Percentiles rank a stretch among this genome's conserved stretches.
Conservation (phyloP, 768 basidiomycete species). For the Tricholoma bakamatsutake region DNA sequence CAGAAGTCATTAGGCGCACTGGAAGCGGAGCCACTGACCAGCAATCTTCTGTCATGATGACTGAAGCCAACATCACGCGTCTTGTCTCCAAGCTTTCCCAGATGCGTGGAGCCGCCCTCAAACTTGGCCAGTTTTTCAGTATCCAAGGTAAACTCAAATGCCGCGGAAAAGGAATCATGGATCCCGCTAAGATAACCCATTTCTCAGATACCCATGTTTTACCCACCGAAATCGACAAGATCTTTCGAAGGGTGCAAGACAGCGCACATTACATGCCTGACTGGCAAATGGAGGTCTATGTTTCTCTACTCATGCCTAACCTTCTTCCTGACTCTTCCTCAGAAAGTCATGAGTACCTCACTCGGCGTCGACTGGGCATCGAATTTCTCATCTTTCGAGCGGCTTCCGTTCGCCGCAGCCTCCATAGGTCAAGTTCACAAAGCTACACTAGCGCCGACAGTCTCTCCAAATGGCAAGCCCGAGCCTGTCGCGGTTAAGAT, state of each 20-base stretch:
- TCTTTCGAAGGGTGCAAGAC: slow-evolving; percentile 89
- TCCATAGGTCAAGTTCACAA: slow-evolving; percentile 96
- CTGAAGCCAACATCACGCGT: slow-evolving; percentile 84
- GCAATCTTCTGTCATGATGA: slow-evolving; percentile 67
- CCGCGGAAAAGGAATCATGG: neutral
- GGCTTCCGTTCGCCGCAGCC: slow-evolving; percentile 89
- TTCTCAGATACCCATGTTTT: slow-evolving; percentile 80
- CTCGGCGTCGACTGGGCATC: slow-evolving; percentile 72
- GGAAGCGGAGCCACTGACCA: slow-evolving; percentile 30
- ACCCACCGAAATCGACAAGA: slow-evolving; percentile 80
- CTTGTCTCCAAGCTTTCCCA: slow-evolving; percentile 89
- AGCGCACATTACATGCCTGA: slow-evolving; percentile 98
- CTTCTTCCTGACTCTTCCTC: slow-evolving; percentile 1
- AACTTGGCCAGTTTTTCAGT: slow-evolving; percentile 95
- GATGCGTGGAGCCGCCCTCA: slow-evolving; percentile 96
- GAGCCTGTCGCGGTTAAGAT: slow-evolving; percentile 78
- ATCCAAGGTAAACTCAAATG: slow-evolving; percentile 64
- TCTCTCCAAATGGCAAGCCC: slow-evolving; percentile 48
- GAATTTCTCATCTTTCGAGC: slow-evolving; percentile 70
- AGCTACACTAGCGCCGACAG: slow-evolving; percentile 51
- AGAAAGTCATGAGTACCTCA: slow-evolving; percentile 70
- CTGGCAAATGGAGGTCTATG: slow-evolving; percentile 89
- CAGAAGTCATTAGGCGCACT: slow-evolving; percentile 75
- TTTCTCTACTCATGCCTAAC: neutral
- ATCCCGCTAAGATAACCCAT: neutral